Conservation (phyloP, 2,329 filamentous ascomycete species). For the Calonectria multiphialidica region DNA sequence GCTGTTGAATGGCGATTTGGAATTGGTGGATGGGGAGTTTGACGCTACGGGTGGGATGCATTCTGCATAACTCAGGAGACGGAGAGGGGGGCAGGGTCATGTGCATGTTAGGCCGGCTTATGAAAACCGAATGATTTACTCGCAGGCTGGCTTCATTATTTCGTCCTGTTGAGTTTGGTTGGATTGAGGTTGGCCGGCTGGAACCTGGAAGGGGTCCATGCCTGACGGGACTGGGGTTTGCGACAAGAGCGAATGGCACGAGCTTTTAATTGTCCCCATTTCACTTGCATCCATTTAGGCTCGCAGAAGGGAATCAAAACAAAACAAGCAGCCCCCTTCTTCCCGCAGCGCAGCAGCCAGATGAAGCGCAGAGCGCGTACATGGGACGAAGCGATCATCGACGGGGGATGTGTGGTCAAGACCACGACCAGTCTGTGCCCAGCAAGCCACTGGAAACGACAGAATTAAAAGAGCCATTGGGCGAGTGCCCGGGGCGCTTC, state of each 20-base stretch:
- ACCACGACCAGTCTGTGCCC: background rate
- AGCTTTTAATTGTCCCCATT: slow-evolving; percentile 9
- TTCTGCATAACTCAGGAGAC: background rate
- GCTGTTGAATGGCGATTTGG: background rate
- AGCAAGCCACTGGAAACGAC: slow-evolving; percentile 6
- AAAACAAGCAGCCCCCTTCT: background rate
- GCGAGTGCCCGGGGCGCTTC: slow-evolving; percentile 6
- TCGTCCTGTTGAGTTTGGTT: slow-evolving; percentile 6
- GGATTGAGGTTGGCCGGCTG: background rate
- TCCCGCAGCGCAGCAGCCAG: background rate
- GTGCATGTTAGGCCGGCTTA: background rate
- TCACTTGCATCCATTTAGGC: background rate
- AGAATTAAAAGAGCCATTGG: slow-evolving; percentile 7
- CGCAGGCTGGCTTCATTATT: background rate
- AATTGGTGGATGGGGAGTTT: background rate
- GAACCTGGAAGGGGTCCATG: slow-evolving; percentile 3
- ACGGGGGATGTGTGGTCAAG: background rate
- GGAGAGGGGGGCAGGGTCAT: background rate
- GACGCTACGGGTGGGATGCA: background rate
- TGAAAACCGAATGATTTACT: slow-evolving; percentile 10
- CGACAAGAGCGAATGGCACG: slow-evolving; percentile 5
- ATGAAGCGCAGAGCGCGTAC: slow-evolving; percentile 1
- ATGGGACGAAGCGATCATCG: slow-evolving; percentile 4
- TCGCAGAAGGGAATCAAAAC: background rate
- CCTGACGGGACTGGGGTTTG: background rate